Evolutionary conservation across 73 alveolate species (phyloP).

Genomic region (Urostyla sp.): DNA sequence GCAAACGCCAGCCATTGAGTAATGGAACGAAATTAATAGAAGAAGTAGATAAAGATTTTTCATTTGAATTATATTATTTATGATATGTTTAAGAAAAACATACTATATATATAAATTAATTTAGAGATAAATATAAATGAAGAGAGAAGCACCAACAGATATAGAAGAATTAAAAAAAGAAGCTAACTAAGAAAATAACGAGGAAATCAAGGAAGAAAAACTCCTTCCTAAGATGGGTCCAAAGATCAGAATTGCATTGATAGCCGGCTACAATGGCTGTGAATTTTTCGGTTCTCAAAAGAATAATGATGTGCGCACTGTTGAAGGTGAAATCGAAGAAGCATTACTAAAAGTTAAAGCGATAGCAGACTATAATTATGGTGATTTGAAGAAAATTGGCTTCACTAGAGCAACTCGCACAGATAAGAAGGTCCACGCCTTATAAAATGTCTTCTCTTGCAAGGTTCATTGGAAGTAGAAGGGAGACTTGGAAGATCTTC

Average conservation of each 20-base stretch:
- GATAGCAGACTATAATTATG: conserved; percentile 76
- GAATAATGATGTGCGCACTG: conserved; percentile 74
- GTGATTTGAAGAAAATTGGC: conserved; percentile 72
- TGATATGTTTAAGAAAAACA: too few species aligned
- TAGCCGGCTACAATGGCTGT: conserved; percentile 49
- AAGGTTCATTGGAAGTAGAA: conserved; percentile 71
- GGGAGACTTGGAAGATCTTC: conserved; percentile 67
- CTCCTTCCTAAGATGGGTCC: conserved; percentile 34
- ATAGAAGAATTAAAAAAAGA: neutral
- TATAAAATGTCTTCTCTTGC: conserved; percentile 74
- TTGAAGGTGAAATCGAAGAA: conserved; percentile 76
- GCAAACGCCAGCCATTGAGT: too few species aligned
- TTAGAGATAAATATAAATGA: neutral
- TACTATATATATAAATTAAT: too few species aligned
- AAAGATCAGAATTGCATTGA: conserved; percentile 48
- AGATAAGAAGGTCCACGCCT: conserved; percentile 86
- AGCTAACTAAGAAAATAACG: neutral
- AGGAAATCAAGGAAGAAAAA: neutral
- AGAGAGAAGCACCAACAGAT: conserved; percentile 3
- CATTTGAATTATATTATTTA: too few species aligned
- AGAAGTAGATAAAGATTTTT: too few species aligned
- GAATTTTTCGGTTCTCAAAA: conserved; percentile 44
- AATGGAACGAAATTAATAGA: too few species aligned
- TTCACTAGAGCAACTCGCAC: conserved; percentile 87
- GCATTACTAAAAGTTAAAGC: conserved; percentile 51